Conservation (phyloP, 768 basidiomycete species). For the Erythrobasidium yunnanense region DNA sequence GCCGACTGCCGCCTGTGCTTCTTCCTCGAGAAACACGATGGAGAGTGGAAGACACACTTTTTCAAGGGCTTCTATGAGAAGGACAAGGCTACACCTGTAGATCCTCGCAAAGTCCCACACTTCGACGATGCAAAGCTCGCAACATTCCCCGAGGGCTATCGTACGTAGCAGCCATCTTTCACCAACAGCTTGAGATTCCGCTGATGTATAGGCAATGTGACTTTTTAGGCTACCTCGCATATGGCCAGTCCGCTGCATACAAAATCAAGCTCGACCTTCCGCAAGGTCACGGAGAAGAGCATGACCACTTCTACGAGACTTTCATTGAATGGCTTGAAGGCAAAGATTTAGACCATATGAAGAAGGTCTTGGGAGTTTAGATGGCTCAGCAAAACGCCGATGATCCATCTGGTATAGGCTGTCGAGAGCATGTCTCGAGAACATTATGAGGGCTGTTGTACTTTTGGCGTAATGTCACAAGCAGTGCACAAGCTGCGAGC, state of each 20-base stretch:
- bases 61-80: slow-evolving; percentile 36
- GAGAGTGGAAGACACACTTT: slow-evolving; percentile 36
- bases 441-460: too few relatives aligned
- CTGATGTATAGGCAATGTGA: background rate
- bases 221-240: slow-evolving; percentile 31
- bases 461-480: too few relatives aligned
- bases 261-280: slow-evolving; percentile 34
- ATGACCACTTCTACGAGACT: slow-evolving; percentile 33
- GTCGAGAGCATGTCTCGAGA: too few relatives aligned
- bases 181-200: too few relatives aligned
- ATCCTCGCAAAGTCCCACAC: slow-evolving; percentile 32
- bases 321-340: slow-evolving; percentile 36
- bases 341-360: slow-evolving; percentile 33
- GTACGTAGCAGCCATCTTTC: slow-evolving; percentile 7
- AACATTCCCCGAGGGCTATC: slow-evolving; percentile 35
- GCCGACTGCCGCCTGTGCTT: slow-evolving; percentile 38
- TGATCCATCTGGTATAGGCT: too few relatives aligned
- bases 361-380: slow-evolving; percentile 32
- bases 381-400: too few relatives aligned
- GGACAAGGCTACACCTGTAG: slow-evolving; percentile 33
- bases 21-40: slow-evolving; percentile 37
- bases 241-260: slow-evolving; percentile 31
- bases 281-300: slow-evolving; percentile 29
- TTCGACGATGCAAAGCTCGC: slow-evolving; percentile 36
- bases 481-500: too few relatives aligned